Evolutionary conservation across 768 basidiomycete genomes (phyloP).

Genomic region (Kwoniella shandongensis): DNA sequence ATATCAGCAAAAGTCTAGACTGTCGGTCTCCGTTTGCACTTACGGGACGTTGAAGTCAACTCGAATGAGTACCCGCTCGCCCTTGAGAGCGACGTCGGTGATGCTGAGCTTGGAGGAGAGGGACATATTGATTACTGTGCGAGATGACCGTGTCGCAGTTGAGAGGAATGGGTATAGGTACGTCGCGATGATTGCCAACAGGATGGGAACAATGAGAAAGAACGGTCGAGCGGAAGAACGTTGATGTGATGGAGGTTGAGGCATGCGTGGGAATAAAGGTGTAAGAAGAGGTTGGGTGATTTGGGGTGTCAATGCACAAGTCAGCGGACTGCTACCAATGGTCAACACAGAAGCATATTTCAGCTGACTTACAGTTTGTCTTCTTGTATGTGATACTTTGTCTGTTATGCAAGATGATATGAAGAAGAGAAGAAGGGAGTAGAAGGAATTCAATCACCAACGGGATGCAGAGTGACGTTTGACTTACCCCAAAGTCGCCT

Average conservation of each 20-base stretch:
- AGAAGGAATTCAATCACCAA: background rate
- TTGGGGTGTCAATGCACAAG: too few relatives aligned
- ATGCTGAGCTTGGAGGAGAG: conserved; percentile 92
- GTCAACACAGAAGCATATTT: too few relatives aligned
- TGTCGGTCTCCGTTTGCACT: conserved; percentile 16
- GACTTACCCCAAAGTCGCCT: too few relatives aligned
- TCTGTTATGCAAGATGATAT: background rate
- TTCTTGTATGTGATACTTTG: background rate
- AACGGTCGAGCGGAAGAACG: background rate
- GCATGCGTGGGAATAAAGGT: background rate
- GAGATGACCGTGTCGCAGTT: conserved; percentile 1
- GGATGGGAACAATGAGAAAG: conserved; percentile 7
- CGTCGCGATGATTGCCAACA: conserved; percentile 10
- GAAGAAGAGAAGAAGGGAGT: background rate
- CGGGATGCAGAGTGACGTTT: too few relatives aligned
- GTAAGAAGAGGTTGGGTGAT: background rate
- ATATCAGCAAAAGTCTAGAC: background rate
- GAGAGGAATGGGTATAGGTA: background rate
- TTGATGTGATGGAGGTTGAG: background rate
- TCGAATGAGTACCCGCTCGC: conserved; percentile 56
- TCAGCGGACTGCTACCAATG: background rate
- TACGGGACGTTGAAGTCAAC: conserved; percentile 50
- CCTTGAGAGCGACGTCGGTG: conserved; percentile 82
- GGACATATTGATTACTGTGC: conserved; percentile 64
- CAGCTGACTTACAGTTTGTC: background rate